Evolutionary conservation across 139 green algal species (phyloP), one percentile per base, ranked within the genome.

Genomic region (Chlorella sp.): DNA sequence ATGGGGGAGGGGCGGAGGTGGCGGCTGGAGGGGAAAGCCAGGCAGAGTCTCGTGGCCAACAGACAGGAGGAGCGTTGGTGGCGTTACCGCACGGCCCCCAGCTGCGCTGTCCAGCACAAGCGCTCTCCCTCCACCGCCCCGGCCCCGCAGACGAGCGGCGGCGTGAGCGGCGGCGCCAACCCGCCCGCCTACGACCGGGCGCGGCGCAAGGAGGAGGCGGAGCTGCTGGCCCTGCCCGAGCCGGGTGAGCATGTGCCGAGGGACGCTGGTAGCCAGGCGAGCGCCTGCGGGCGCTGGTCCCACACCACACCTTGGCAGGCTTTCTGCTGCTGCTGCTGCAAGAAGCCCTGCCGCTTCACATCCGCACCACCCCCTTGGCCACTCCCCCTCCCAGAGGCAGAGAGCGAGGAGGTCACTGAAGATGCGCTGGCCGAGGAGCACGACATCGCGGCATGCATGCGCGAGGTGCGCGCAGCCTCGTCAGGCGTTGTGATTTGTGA

Each of bases 161-260:
- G 93, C 34, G 80, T 89, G 44, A 77, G 74, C 84, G 75, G 74
- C 6, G 92, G 92, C 19, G 85, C 89, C 9, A 84, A 95, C 84
- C 94, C 94, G 28, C 93, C 92, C 40, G 91, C 94, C 14, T 96
- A 92, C 76, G 76, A 65, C 16, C 60, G 54, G 17, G 34, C 22
- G 1, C 36, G 60, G 69, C 38, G 40, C 14, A 86, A 73, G 73
- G 73, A 83, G 68, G 74, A 64, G 65, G 36, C 54, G 44, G 77
- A 73, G 40, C 36, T 80, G 38, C 48, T 85, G 70, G 85, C 79
- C 8, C 41, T 81, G 84, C 44, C 62, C 81, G 62, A 34, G 82
- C 75, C 65, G 74, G 82, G 78, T 81, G 77, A 69, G 73, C 43
- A 36, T n/a, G n/a, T n/a, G 3, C 14, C 11, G 70, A 38, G 7